phyloP scores from a whole-genome alignment of 148 eudicot genomes.

The Rhododendron mucronatum region DNA sequence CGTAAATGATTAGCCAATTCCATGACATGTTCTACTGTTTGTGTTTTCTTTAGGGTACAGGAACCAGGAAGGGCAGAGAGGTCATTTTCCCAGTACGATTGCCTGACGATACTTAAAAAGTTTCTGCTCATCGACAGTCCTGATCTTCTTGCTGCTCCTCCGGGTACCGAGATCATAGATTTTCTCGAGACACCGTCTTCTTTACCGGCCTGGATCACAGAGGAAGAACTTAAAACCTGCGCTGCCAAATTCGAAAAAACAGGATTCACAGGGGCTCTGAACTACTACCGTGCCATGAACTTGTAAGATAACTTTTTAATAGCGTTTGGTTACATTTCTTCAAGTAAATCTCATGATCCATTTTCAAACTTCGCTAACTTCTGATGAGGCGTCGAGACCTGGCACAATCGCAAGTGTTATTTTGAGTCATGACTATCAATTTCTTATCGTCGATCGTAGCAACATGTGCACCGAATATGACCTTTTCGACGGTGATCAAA shows the following conservation, averaged over 20 bases:
- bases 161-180: slow-evolving; percentile 6
- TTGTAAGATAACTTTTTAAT: not conserved
- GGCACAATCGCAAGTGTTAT: not conserved
- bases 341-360: not conserved
- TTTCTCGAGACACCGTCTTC: slow-evolving; percentile 3
- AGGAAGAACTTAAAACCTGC: not conserved
- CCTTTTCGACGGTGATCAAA: too few species aligned
- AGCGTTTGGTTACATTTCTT: not conserved
- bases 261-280: slow-evolving; percentile 3
- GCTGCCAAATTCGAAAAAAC: slow-evolving; percentile 7
- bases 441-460: too few species aligned
- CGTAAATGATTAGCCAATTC: not conserved
- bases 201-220: slow-evolving; percentile 10
- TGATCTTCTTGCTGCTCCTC: slow-evolving; percentile 10
- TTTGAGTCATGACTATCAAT: not conserved
- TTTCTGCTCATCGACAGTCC: not conserved
- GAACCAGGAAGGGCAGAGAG: slow-evolving; percentile 10
- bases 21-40: not conserved
- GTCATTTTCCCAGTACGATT: slow-evolving; percentile 4
- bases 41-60: not conserved
- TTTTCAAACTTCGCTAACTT: not conserved
- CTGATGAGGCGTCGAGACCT: not conserved
- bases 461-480: too few species aligned
- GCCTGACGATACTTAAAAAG: slow-evolving; percentile 6
- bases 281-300: not conserved